Conservation (phyloP, 768 basidiomycete genomes). For the Boletus vinaceobasis region DNA sequence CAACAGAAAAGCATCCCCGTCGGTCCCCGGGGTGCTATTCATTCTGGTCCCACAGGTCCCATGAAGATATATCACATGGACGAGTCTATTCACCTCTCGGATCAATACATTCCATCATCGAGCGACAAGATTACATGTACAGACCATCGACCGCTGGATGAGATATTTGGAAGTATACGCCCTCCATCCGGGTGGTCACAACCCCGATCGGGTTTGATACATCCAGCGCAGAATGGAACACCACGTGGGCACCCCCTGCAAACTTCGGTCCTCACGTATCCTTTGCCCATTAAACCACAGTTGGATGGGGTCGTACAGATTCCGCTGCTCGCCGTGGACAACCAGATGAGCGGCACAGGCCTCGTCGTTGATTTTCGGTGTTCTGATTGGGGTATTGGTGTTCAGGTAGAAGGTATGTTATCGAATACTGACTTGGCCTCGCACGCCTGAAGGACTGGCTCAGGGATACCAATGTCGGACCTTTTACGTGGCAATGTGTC, state of each 20-base stretch:
- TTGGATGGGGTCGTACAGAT: slow-evolving; percentile 19
- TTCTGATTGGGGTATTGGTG: slow-evolving; percentile 24
- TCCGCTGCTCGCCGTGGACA: slow-evolving; percentile 24
- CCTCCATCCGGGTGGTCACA: not conserved
- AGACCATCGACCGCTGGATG: slow-evolving; percentile 27
- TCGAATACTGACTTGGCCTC: not conserved
- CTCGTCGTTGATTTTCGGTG: slow-evolving; percentile 20
- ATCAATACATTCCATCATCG: slow-evolving; percentile 28
- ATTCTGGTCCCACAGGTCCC: not conserved
- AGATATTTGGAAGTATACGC: slow-evolving; percentile 19
- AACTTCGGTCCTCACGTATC: slow-evolving; percentile 12
- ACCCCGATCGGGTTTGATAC: not conserved
- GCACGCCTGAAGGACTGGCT: not conserved
- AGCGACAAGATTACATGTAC: slow-evolving; percentile 27
- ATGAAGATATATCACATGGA: not conserved
- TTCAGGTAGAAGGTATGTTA: slow-evolving; percentile 17
- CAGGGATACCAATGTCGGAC: slow-evolving; percentile 27
- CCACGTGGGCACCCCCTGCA: not conserved
- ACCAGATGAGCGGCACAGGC: slow-evolving; percentile 14
- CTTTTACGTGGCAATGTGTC: slow-evolving; percentile 21
- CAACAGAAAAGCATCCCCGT: not conserved
- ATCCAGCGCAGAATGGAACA: slow-evolving; percentile 1
- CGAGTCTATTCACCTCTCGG: slow-evolving; percentile 4
- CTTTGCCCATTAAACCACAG: slow-evolving; percentile 19
- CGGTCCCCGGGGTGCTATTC: not conserved